Evolutionary conservation across 2,329 filamentous ascomycete genomes (phyloP).

Genomic region (Paradendryphiella salina): DNA sequence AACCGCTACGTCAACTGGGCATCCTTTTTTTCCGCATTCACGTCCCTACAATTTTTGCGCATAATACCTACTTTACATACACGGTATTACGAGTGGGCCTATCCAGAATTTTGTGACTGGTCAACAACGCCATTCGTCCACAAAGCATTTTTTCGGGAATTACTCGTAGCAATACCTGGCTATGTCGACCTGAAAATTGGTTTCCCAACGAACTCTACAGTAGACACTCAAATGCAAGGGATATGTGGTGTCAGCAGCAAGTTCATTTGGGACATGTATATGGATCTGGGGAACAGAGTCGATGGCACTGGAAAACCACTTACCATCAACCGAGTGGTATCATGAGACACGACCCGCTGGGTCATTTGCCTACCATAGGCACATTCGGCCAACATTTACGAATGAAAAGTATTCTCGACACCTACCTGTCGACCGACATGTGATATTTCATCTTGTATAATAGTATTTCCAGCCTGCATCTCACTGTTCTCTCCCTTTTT

Average conservation of each 20-base stretch:
- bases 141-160: conserved; percentile 36
- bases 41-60: conserved; percentile 26
- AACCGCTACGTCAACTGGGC: conserved; percentile 40
- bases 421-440: no score
- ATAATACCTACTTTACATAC: conserved; percentile 35
- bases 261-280: conserved; percentile 30
- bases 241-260: conserved; percentile 10
- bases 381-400: no score
- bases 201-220: conserved; percentile 3
- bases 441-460: no score
- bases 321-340: neutral
- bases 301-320: conserved; percentile 3
- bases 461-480: no score
- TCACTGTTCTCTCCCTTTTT: no score
- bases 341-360: neutral
- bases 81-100: conserved; percentile 38
- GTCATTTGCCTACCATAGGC: no score
- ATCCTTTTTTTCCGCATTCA: conserved; percentile 29
- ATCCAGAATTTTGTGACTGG: conserved; percentile 30
- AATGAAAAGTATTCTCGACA: no score
- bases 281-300: conserved; percentile 15
- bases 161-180: conserved; percentile 27
- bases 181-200: conserved; percentile 28
- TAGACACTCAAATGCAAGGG: conserved; percentile 25
- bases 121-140: conserved; percentile 29